Evolutionary conservation across 2,329 filamentous ascomycete genomes (phyloP), one percentile per base, ranked within the genome.

Genomic region (Monosporascus sp.): DNA sequence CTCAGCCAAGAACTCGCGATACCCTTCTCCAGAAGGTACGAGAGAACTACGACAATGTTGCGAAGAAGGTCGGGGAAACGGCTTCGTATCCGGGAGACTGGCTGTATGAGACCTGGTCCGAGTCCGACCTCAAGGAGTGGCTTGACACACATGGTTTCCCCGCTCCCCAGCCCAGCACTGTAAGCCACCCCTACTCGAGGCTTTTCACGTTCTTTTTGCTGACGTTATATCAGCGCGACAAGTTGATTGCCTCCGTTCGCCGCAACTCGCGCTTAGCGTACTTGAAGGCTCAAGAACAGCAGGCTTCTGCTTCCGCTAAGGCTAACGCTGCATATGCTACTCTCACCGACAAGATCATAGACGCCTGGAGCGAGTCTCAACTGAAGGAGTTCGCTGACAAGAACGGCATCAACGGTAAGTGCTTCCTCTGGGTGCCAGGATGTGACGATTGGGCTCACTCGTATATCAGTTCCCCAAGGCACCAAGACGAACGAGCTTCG

Each of bases 361-460:
- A 96, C 63, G 85, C 89, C 4, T 99, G 94, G 94, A 86, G 88
- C 65, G 92, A 97, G 66, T 81, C 81, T 41, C 79, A 96, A 70
- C 80, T 99, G 69, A 97, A 97, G 80, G 87, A 90, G 58, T 97
- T 94, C 76, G 85, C 85, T 52, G 93, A 97, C 76, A 90, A 92
- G 79, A 94, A 97, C 63, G 84, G 85, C 54, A 88, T 99, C 67
- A 70, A 67, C 14, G 73, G 74, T 75, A 62, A 28, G 68, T 57
- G 5, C 15, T 37, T 5, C 7, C 8, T n/a, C 1, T 2, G 37
- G 9, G 1, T 6, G 22, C 15, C 22, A 11, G 49, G 7, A 37
- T 5, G 8, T 31, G 3, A 7, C 8, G n/a, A 49, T 53, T 37
- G n/a, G 28, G 58, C 60, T 63, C 48, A 65, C 40, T 17, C 22